These are phyloP conservation scores for Corymbia citriodora DNA, from an alignment of 441 rosid genomes.

Conservation along the genomic window DNA sequence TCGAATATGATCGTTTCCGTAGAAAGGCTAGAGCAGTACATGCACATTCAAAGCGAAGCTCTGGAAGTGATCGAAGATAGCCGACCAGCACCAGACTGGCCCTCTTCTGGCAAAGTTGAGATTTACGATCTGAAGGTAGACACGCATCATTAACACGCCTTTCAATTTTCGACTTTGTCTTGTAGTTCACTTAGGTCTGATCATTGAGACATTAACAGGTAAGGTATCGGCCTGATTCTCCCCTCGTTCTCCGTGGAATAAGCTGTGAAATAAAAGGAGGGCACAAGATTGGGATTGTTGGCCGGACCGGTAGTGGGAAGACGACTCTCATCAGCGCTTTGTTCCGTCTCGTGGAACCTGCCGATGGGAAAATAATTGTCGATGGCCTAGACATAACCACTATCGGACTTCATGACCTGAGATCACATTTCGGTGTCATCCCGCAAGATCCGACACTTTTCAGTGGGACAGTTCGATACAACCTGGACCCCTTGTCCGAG, in stretches of 20 bases:
- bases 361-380: background rate
- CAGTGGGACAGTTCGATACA: slow-evolving; percentile 7
- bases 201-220: background rate
- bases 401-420: slow-evolving; percentile 12
- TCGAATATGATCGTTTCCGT: slow-evolving; percentile 2
- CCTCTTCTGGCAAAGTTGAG: slow-evolving; percentile 1
- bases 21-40: slow-evolving; percentile 16
- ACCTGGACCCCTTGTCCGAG: slow-evolving; percentile 10
- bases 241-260: slow-evolving; percentile 10
- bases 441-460: slow-evolving; percentile 16
- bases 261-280: slow-evolving; percentile 10
- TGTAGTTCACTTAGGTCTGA: background rate
- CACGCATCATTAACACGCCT: background rate
- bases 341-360: slow-evolving; percentile 17
- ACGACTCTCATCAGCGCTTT: slow-evolving; percentile 11
- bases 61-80: slow-evolving; percentile 5
- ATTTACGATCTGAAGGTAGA: slow-evolving; percentile 7
- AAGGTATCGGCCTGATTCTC: slow-evolving; percentile 8
- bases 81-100: slow-evolving; percentile 3
- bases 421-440: slow-evolving; percentile 13
- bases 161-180: background rate
- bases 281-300: slow-evolving; percentile 14
- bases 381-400: slow-evolving; percentile 5
- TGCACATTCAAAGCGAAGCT: slow-evolving; percentile 13
- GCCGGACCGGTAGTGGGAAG: slow-evolving; percentile 15